Evolutionary conservation across 805 yeast species (phyloP), one percentile per base, ranked within the genome.

Genomic region (Zygotorulaspora danielsina): DNA sequence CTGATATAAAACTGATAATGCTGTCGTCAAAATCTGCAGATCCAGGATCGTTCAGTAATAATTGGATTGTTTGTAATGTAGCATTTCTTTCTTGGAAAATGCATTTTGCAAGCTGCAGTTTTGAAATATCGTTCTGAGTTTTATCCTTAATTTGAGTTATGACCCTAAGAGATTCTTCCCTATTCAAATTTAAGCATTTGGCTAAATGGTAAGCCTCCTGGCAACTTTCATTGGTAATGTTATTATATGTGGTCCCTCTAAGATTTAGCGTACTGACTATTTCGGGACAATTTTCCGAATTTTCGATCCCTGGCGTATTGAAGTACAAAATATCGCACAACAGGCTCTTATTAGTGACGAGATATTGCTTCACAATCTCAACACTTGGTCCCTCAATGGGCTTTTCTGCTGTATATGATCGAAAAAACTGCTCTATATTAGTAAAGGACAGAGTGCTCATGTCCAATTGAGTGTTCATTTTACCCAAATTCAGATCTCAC

Each of bases 21-120:
- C 48, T 52, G 12, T 51, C 50, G 5, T 46, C 51, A 5, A 64
- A 21, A 0, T 46, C 42, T 5, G 61, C 54, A 5, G 55, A 42
- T 1, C 50, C 39, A 4, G 46, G 48, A 32, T 56, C 49, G 12
- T 54, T 55, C 3, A 65, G 32, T 3, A 66, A 22, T n/a, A 42
- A 34, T 17, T 66, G 52, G 1, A 70, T 64, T 3, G 74, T 57
- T 28, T 68, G 65, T n/a, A 78, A 51, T 0, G 76, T 59, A 1
- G 66, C 55, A 44, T 78, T 63, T 52, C 82, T 70, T 51, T 81
- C 86, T 40, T 68, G 59, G 40, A 77, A 57, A 1, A 74, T 61
- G n/a, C 55, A 57, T 15, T 64, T 54, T 6, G 65, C 61, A 50
- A 70, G 66, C n/a, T 68, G 45, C 11, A 55, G 36, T 10, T 24